Percentiles rank a stretch among this genome's conserved stretches.
Evolutionary conservation across 352 stramenopile species (phyloP).

Genomic region (Phytophthora sp.): DNA sequence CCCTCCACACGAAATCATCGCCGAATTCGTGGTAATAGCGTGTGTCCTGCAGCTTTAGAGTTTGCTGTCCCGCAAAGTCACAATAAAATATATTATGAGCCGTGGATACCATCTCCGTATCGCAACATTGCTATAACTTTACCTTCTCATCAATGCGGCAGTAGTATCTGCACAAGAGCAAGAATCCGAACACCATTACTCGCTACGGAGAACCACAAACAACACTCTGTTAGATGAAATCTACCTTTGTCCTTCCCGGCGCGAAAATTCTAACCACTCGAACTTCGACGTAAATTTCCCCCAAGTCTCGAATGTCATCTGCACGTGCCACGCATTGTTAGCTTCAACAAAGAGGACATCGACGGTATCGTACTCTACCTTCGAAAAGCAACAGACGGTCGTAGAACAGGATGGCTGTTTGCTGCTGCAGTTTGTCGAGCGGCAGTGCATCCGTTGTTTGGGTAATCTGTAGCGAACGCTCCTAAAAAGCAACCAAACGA

Average conservation of each 20-base stretch:
- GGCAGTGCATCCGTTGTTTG: constrained; percentile 46
- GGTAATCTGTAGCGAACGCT: constrained; percentile 4
- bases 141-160: constrained; percentile 70
- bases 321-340: not conserved
- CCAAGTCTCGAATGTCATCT: constrained; percentile 73
- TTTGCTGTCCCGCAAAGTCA: constrained; percentile 26
- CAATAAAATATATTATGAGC: not conserved
- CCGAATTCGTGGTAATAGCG: constrained; percentile 76
- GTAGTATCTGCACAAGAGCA: constrained; percentile 70
- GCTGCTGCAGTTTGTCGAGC: constrained; percentile 59
- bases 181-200: constrained; percentile 73
- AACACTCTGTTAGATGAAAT: constrained; percentile 1
- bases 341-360: not conserved
- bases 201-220: constrained; percentile 33
- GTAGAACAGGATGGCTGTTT: constrained; percentile 64
- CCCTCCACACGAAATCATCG: constrained; percentile 56
- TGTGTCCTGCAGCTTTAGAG: constrained; percentile 55
- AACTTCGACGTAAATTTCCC: constrained; percentile 67
- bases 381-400: constrained; percentile 67
- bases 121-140: not conserved
- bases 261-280: constrained; percentile 46
- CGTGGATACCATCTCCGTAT: not conserved
- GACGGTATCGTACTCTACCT: constrained; percentile 32
- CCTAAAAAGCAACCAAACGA: constrained; percentile 4
- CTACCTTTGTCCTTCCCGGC: not conserved